Percentiles rank a stretch among this genome's conserved stretches.
phyloP scores from a whole-genome alignment of 441 rosid species.

The Aquilaria agallochum region DNA sequence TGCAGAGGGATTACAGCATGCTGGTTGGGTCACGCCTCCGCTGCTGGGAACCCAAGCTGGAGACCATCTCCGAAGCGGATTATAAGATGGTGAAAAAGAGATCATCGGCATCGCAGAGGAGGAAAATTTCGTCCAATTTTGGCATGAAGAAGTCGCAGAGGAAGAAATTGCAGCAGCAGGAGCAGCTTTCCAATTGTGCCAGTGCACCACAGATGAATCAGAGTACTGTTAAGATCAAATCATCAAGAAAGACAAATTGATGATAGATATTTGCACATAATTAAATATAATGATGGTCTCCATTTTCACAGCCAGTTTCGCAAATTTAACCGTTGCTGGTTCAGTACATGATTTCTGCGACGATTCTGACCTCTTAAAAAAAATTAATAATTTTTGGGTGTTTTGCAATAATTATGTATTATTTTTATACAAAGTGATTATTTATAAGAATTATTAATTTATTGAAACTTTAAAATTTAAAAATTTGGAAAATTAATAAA shows the following conservation, averaged over 20 bases:
- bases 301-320: neutral
- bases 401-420: no score
- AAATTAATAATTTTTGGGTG: no score
- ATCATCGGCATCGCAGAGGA: conserved; percentile 18
- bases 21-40: conserved; percentile 49
- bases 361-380: no score
- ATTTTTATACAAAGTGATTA: no score
- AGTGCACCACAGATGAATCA: conserved; percentile 21
- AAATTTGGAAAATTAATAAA: no score
- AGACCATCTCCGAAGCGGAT: conserved; percentile 52
- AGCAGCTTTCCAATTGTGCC: conserved; percentile 10
- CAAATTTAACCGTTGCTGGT: no score
- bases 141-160: conserved; percentile 35
- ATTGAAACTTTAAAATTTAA: no score
- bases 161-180: conserved; percentile 29
- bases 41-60: conserved; percentile 85
- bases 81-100: conserved; percentile 6
- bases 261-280: neutral
- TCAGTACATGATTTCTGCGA: no score
- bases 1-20: conserved; percentile 61
- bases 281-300: neutral
- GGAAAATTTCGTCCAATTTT: conserved; percentile 30
- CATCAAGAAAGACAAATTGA: conserved; percentile 31
- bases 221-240: conserved; percentile 28
- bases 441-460: no score